A percentile compares a stretch with the other conserved stretches of the same genome.
These are phyloP conservation scores for Colletotrichum lupini DNA, from an alignment of 2,329 filamentous ascomycete genomes.

Conservation along the genomic window DNA sequence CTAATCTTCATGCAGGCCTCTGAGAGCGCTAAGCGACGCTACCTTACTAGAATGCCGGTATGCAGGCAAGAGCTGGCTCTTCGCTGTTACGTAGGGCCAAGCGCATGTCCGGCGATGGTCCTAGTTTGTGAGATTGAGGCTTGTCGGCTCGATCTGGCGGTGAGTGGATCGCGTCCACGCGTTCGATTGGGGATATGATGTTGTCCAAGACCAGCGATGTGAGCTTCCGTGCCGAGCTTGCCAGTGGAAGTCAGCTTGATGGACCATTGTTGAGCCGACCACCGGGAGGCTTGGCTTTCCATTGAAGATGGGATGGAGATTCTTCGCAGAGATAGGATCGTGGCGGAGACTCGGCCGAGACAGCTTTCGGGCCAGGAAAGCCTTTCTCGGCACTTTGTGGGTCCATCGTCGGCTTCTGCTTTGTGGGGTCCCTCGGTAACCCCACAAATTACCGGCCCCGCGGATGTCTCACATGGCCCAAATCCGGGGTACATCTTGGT, in stretches of 20 bases:
- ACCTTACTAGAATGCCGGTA: background rate
- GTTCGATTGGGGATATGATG: slow-evolving; percentile 13
- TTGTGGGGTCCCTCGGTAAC: background rate
- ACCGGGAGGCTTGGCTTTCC: background rate
- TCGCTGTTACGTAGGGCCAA: slow-evolving; percentile 17
- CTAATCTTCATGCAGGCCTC: background rate
- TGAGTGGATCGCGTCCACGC: slow-evolving; percentile 15
- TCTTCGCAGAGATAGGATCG: background rate
- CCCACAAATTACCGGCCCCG: slow-evolving; percentile 16
- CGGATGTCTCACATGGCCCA: slow-evolving; percentile 1
- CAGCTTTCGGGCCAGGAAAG: background rate
- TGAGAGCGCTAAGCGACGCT: background rate
- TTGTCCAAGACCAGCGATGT: slow-evolving; percentile 19
- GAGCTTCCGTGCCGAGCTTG: slow-evolving; percentile 1
- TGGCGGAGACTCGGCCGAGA: background rate
- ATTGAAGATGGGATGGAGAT: background rate
- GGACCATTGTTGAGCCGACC: background rate
- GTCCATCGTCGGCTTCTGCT: background rate
- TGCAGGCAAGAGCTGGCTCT: background rate
- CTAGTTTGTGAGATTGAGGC: background rate
- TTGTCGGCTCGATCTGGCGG: slow-evolving; percentile 10
- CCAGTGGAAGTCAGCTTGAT: background rate
- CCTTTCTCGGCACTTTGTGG: slow-evolving; percentile 9
- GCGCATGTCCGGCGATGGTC: background rate
- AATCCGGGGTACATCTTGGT: background rate